phyloP scores from a whole-genome alignment of 2,329 filamentous ascomycete genomes.

The Verticillium albo-atrum region DNA sequence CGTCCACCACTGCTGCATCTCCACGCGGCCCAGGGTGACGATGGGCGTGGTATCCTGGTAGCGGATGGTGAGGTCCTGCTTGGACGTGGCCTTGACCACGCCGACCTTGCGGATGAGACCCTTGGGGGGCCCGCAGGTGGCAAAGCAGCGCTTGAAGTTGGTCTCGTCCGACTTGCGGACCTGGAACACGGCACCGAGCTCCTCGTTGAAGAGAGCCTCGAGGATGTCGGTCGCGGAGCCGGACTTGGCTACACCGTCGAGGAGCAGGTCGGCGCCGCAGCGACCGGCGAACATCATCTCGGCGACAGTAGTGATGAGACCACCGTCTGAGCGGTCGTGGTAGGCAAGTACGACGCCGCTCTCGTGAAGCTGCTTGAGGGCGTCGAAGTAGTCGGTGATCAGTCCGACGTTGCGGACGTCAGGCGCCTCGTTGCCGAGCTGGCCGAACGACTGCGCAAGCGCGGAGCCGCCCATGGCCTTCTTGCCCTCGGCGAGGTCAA shows the following conservation, averaged over 20 bases:
- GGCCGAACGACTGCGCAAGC: slow-evolving; percentile 81
- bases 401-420: slow-evolving; percentile 80
- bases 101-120: slow-evolving; percentile 83
- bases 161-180: slow-evolving; percentile 79
- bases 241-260: slow-evolving; percentile 67
- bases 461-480: slow-evolving; percentile 87
- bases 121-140: slow-evolving; percentile 78
- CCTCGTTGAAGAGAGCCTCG: slow-evolving; percentile 88
- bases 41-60: slow-evolving; percentile 62
- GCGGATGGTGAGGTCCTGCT: slow-evolving; percentile 74
- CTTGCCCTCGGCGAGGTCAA: slow-evolving; percentile 79
- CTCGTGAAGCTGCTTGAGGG: slow-evolving; percentile 61
- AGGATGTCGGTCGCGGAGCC: slow-evolving; percentile 61
- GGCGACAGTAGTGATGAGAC: slow-evolving; percentile 80
- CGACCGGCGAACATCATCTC: slow-evolving; percentile 99
- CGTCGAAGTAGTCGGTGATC: slow-evolving; percentile 88
- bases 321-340: slow-evolving; percentile 91
- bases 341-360: slow-evolving; percentile 74
- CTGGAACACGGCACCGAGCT: slow-evolving; percentile 94
- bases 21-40: slow-evolving; percentile 62
- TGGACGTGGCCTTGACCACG: slow-evolving; percentile 61
- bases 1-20: slow-evolving; percentile 85
- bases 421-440: slow-evolving; percentile 78
- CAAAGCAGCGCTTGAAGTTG: slow-evolving; percentile 84
- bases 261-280: slow-evolving; percentile 78